A percentile compares a stretch with the other conserved stretches of the same genome.
These are phyloP conservation scores for Phytophthora hibernalis DNA, from an alignment of 352 stramenopile genomes.

Conservation along the genomic window DNA sequence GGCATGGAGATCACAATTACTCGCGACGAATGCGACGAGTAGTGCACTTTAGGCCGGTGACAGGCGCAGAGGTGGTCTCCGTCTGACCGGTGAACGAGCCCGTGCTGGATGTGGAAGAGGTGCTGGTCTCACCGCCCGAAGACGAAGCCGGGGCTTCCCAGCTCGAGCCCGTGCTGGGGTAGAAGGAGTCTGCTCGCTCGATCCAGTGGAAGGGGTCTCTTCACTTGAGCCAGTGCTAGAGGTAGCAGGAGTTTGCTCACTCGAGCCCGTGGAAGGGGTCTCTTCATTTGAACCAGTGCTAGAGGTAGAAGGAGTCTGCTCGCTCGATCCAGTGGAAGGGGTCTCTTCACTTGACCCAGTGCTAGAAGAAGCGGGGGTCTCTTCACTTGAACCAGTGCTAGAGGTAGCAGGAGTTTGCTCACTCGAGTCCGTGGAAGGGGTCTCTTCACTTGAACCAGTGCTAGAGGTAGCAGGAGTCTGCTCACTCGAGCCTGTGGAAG, in stretches of 20 bases:
- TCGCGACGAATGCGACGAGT: conserved; percentile 24
- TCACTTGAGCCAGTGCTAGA: too few relatives aligned
- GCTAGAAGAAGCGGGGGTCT: neutral
- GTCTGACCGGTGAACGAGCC: conserved; percentile 6
- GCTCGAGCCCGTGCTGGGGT: neutral
- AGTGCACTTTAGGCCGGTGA: conserved; percentile 17
- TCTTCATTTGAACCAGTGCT: neutral
- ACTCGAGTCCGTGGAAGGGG: neutral
- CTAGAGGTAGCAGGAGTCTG: neutral
- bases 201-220: too few relatives aligned
- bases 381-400: conserved; percentile 5
- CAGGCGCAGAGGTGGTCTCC: neutral
- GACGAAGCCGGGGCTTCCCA: neutral
- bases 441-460: too few relatives aligned
- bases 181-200: too few relatives aligned
- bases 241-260: conserved; percentile 1
- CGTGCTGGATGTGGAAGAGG: conserved; percentile 1
- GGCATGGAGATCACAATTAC: conserved; percentile 14
- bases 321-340: neutral
- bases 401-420: conserved; percentile 5
- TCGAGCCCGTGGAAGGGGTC: conserved; percentile 1
- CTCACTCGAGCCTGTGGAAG: neutral
- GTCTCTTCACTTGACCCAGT: too few relatives aligned
- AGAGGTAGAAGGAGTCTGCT: neutral
- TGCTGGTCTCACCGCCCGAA: conserved; percentile 7